Percentiles rank a stretch among this genome's conserved stretches.
phyloP scores from a whole-genome alignment of 768 basidiomycete genomes.

The Tylopilus vinaceipallidus region DNA sequence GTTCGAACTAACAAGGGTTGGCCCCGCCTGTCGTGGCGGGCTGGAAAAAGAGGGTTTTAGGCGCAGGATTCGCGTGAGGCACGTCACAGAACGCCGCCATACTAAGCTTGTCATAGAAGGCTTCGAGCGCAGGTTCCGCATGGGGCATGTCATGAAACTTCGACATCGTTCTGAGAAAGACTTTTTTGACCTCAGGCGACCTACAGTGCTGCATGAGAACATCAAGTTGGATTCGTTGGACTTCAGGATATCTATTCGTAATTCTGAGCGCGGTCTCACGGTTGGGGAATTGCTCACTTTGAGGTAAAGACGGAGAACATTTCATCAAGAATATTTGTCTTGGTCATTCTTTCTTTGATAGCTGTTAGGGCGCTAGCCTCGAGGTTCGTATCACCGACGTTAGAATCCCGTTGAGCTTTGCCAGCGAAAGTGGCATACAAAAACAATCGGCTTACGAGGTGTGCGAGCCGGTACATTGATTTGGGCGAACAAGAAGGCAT shows the following conservation, averaged over 20 bases:
- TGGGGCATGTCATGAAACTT: slow-evolving; percentile 5
- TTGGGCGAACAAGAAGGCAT: slow-evolving; percentile 32
- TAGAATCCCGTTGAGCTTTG: not conserved
- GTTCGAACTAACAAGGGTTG: too few species aligned
- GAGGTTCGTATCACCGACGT: slow-evolving; percentile 20
- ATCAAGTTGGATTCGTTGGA: slow-evolving; percentile 19
- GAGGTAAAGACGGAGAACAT: slow-evolving; percentile 31
- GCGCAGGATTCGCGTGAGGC: too few species aligned
- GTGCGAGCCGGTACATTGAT: slow-evolving; percentile 37
- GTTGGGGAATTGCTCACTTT: slow-evolving; percentile 8
- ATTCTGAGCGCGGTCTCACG: not conserved
- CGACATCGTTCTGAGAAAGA: slow-evolving; percentile 10
- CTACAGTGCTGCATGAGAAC: slow-evolving; percentile 7
- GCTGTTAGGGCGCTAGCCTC: slow-evolving; percentile 19
- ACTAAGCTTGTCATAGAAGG: slow-evolving; percentile 19
- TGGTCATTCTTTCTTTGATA: slow-evolving; percentile 15
- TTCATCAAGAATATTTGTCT: slow-evolving; percentile 25
- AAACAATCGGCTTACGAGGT: slow-evolving; percentile 24
- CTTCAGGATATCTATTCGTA: slow-evolving; percentile 17
- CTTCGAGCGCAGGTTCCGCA: slow-evolving; percentile 7
- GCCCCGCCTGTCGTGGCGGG: too few species aligned
- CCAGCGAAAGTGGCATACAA: not conserved
- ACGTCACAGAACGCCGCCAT: too few species aligned
- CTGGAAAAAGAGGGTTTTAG: too few species aligned
- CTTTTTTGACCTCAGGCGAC: slow-evolving; percentile 14